These are phyloP conservation scores for Allomyces macrogynus DNA, from an alignment of 192 early-diverging fungal genomes.

Conservation along the genomic window DNA sequence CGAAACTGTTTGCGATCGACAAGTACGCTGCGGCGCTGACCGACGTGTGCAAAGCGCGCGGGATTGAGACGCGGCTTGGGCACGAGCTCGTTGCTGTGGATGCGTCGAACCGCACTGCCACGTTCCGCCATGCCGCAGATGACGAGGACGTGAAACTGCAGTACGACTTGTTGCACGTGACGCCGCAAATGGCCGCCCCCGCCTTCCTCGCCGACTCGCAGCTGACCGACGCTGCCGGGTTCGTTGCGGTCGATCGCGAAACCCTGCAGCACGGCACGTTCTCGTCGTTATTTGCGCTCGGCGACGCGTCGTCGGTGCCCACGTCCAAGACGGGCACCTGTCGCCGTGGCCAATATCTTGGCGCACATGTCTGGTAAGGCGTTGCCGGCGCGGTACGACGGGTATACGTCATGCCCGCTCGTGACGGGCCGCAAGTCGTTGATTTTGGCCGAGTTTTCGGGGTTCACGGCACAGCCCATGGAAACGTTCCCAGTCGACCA, in stretches of 20 bases:
- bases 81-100: conserved; percentile 50
- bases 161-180: conserved; percentile 71
- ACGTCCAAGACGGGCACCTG: conserved; percentile 70
- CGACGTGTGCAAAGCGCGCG: conserved; percentile 40
- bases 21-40: conserved; percentile 57
- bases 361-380: conserved; percentile 27
- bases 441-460: conserved; percentile 71
- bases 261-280: conserved; percentile 63
- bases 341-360: conserved; percentile 54
- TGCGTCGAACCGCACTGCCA: conserved; percentile 39
- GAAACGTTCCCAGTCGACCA: conserved; percentile 77
- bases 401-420: conserved; percentile 68
- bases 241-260: conserved; percentile 57
- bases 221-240: conserved; percentile 56
- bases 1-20: conserved; percentile 70
- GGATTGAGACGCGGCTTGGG: conserved; percentile 45
- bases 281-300: conserved; percentile 55
- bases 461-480: conserved; percentile 43
- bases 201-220: conserved; percentile 49
- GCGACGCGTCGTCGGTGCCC: conserved; percentile 64
- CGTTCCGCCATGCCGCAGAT: conserved; percentile 34
- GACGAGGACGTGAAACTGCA: conserved; percentile 34
- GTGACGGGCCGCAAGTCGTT: conserved; percentile 60
- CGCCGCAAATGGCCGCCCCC: conserved; percentile 59
- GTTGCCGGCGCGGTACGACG: conserved; percentile 34